Base-by-base conservation (phyloP, 306 rosid species). In the Prunus fruticosa region DNA sequence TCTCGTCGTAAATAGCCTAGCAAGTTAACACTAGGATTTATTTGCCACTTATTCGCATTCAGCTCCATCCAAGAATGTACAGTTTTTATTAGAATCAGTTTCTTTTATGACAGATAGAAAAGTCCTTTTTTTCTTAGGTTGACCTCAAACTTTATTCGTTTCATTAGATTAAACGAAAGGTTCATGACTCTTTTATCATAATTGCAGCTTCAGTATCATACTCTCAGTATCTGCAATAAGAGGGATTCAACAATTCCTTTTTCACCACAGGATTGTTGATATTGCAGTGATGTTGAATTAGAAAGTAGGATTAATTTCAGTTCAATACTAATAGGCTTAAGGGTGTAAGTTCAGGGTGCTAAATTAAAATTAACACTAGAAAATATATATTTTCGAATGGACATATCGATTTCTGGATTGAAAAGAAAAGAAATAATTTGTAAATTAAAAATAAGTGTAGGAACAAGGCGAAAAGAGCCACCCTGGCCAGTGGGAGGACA, bases 1-100 rank as follows among this genome's bases (percentile, higher is more conserved):
- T 82, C 85, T 20, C 61, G 56, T 41, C 77, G 32, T 67, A 84
- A 79, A 80, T 72, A 85, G 77, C 72, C 64, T 76, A 65, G 60
- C 70, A 64, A 57, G 69, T 50, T 82, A 75, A 73, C 75, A 63
- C 49, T 64, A 78, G 70, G 76, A 78, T 60, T 62, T 78, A 63
- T 69, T 58, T 41, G 73, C 72, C 22, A 41, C 79, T 79, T 71
- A 72, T 76, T 78, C 78, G 67, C 43, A 30, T 58, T 47, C 72
- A 51, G 47, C 72, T 63, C 41, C 9, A 15, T 25, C 25, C 18
- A 45, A 27, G 60, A 77, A 63, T 69, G 76, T 81, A 82, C 76
- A 74, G 75, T 50, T 74, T 73, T 62, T n/a, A 32, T 60, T 75
- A 20, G 27, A 58, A 76, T 76, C 12, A 3, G n/a, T 64, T 71